phyloP scores from a whole-genome alignment of 2,329 filamentous ascomycete species.

The Bipolaris oryzae region DNA sequence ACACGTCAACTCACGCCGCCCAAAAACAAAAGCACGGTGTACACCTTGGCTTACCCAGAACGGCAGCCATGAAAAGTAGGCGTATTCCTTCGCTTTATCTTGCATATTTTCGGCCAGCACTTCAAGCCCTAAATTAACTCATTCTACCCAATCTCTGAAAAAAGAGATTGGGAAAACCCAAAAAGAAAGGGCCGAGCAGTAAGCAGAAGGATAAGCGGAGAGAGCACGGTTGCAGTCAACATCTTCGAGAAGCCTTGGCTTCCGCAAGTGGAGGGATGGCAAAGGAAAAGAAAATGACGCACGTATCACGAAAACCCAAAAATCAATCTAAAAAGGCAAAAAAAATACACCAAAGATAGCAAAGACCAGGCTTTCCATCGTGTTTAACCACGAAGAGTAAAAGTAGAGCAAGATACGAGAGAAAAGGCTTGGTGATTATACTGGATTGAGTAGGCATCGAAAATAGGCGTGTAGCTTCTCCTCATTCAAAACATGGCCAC shows the following conservation, averaged over 20 bases:
- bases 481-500: constrained; percentile 1
- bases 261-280: too few species aligned
- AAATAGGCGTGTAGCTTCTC: constrained; percentile 16
- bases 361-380: background rate
- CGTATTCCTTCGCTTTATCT: constrained; percentile 14
- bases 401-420: background rate
- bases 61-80: constrained; percentile 14
- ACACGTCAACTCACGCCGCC: background rate
- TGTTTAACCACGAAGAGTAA: constrained; percentile 1
- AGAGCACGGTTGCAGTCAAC: too few species aligned
- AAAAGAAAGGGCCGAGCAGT: too few species aligned
- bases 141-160: background rate
- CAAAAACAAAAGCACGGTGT: constrained; percentile 4
- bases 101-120: background rate
- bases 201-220: too few species aligned
- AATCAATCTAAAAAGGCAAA: background rate
- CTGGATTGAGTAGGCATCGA: constrained; percentile 4
- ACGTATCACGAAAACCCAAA: background rate
- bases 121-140: background rate
- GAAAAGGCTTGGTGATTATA: background rate
- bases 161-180: background rate
- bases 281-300: too few species aligned
- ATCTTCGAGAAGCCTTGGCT: too few species aligned
- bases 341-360: background rate
- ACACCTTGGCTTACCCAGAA: constrained; percentile 3